A percentile compares a stretch with the other conserved stretches of the same genome.
Conservation (phyloP, 257 asterid genomes). For the Thymus mandschuricus region DNA sequence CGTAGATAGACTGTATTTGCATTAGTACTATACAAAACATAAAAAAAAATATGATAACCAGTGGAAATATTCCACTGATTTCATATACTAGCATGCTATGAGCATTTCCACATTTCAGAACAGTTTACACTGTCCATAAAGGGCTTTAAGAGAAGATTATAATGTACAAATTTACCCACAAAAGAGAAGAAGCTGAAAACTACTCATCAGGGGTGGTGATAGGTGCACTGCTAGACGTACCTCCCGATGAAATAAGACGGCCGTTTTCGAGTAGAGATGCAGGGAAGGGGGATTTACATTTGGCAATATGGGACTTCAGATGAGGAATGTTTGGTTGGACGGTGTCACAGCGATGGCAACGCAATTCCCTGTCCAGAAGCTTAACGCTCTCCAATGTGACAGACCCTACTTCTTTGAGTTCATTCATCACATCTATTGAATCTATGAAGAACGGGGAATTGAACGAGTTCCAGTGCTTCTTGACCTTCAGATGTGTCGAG, state of each 20-base stretch:
- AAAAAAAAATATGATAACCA: neutral
- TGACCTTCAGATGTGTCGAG: conserved; percentile 76
- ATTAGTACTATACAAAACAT: neutral
- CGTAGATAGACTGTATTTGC: neutral
- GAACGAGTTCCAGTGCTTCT: conserved; percentile 96
- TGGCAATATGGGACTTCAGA: conserved; percentile 66
- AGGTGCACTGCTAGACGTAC: conserved; percentile 10
- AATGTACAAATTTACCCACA: neutral
- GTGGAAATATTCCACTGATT: conserved; percentile 7
- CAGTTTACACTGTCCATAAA: neutral
- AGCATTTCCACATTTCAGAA: neutral
- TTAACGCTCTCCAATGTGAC: conserved; percentile 42
- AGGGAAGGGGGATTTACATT: conserved; percentile 71
- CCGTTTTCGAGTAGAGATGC: conserved; percentile 55
- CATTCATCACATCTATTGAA: conserved; percentile 76
- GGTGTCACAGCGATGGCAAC: conserved; percentile 86
- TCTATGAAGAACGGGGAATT: conserved; percentile 79
- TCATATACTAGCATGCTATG: neutral
- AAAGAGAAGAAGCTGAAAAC: neutral
- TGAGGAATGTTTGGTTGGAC: conserved; percentile 89
- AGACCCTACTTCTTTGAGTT: conserved; percentile 53
- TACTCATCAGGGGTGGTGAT: neutral
- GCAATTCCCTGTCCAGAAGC: conserved; percentile 57
- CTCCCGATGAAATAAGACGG: conserved; percentile 46
- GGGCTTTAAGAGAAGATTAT: too few species aligned